phyloP scores from a whole-genome alignment of 2,329 filamentous ascomycete genomes.

The Colletotrichum shisoi region DNA sequence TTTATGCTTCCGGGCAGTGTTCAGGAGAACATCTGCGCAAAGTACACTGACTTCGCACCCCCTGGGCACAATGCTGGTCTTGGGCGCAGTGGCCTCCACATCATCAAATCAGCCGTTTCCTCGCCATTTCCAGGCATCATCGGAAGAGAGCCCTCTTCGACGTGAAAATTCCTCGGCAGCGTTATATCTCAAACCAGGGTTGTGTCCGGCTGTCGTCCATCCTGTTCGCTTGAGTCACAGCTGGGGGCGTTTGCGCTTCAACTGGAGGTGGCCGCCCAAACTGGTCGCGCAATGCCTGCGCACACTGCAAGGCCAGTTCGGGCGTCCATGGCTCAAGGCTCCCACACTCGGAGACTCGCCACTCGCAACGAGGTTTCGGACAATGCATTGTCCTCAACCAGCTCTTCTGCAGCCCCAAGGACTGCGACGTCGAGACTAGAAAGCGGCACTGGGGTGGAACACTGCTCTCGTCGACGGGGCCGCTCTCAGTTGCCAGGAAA shows the following conservation, averaged over 20 bases:
- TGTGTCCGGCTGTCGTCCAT: slow-evolving; percentile 1
- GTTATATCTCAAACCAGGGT: neutral
- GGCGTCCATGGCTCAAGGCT: slow-evolving; percentile 13
- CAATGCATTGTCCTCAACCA: slow-evolving; percentile 4
- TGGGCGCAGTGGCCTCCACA: slow-evolving; percentile 5
- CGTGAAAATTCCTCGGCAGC: slow-evolving; percentile 9
- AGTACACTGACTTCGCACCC: slow-evolving; percentile 21
- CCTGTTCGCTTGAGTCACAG: slow-evolving; percentile 17
- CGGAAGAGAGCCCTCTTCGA: slow-evolving; percentile 1
- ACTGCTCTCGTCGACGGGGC: neutral
- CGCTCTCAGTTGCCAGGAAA: neutral
- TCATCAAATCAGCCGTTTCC: slow-evolving; percentile 7
- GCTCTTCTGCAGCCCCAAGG: slow-evolving; percentile 2
- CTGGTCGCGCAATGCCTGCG: slow-evolving; percentile 30
- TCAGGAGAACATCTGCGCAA: slow-evolving; percentile 3
- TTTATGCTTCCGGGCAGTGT: neutral
- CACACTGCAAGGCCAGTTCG: slow-evolving; percentile 29
- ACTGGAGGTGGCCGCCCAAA: slow-evolving; percentile 22
- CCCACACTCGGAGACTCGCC: slow-evolving; percentile 1
- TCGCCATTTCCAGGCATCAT: slow-evolving; percentile 10
- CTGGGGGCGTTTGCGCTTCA: slow-evolving; percentile 8
- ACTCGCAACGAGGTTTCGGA: slow-evolving; percentile 3
- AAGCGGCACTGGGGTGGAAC: neutral
- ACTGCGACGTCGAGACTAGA: neutral
- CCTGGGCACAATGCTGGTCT: neutral